These are phyloP conservation scores for Hyaloscypha finlandica DNA, from an alignment of 495 filamentous ascomycete genomes.

Conservation along the genomic window DNA sequence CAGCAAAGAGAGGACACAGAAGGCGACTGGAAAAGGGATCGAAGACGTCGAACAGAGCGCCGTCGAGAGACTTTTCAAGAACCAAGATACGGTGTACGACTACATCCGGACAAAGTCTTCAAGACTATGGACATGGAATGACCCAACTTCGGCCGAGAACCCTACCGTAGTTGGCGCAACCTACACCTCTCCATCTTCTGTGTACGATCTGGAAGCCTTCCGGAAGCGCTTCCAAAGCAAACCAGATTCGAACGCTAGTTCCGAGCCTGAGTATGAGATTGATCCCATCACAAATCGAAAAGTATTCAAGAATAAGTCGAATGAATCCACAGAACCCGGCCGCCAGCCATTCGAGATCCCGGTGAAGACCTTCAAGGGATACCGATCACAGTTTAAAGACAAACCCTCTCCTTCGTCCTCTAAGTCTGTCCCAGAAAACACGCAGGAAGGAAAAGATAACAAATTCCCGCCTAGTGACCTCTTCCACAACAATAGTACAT, in stretches of 20 bases:
- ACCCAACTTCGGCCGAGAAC: neutral
- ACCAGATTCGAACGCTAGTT: neutral
- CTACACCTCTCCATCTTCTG: neutral
- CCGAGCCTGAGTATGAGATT: slow-evolving; percentile 45
- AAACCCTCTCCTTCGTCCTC: slow-evolving; percentile 27
- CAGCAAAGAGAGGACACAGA: neutral
- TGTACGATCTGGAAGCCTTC: slow-evolving; percentile 14
- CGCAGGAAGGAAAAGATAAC: slow-evolving; percentile 4
- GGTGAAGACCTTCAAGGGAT: slow-evolving; percentile 39
- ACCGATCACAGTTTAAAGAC: slow-evolving; percentile 41
- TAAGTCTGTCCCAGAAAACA: neutral
- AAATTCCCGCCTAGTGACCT: neutral
- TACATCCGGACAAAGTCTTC: slow-evolving; percentile 2
- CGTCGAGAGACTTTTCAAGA: slow-evolving; percentile 18
- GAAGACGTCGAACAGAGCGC: slow-evolving; percentile 26
- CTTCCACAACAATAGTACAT: neutral
- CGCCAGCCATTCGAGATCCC: slow-evolving; percentile 34
- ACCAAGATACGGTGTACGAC: slow-evolving; percentile 4
- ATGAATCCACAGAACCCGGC: neutral
- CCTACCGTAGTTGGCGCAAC: neutral
- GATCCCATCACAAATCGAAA: slow-evolving; percentile 67
- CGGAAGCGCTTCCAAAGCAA: slow-evolving; percentile 3
- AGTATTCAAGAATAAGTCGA: slow-evolving; percentile 38
- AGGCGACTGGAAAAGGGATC: slow-evolving; percentile 5
- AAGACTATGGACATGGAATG: slow-evolving; percentile 2